Percentiles rank a stretch among this genome's conserved stretches.
phyloP scores from a whole-genome alignment of 1,139 yeast genomes.

The Geotrichum restrictum region DNA sequence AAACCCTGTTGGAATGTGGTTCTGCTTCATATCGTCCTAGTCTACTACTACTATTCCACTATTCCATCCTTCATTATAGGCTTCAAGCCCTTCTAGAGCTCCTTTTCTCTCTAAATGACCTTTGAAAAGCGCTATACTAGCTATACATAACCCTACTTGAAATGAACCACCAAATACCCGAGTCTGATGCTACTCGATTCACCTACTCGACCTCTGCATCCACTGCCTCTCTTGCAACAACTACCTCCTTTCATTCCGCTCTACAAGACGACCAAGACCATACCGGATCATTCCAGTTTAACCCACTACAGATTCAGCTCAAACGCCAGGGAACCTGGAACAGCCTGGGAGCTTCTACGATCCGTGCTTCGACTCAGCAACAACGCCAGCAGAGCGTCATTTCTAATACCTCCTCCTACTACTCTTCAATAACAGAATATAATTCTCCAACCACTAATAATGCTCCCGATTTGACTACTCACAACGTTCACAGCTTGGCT shows the following conservation, averaged over 20 bases:
- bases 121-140: no score
- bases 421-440: no score
- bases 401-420: conserved; percentile 1
- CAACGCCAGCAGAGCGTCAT: conserved; percentile 3
- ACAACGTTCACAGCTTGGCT: not conserved
- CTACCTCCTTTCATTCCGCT: conserved; percentile 7
- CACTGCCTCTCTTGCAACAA: not conserved
- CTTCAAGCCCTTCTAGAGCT: no score
- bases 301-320: not conserved
- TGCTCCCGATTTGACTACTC: no score
- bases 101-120: no score
- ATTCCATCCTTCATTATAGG: no score
- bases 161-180: not conserved
- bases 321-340: conserved; percentile 3
- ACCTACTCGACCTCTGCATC: not conserved
- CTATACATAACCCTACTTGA: no score
- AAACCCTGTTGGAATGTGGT: no score
- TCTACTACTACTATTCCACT: no score
- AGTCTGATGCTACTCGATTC: not conserved
- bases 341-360: conserved; percentile 6
- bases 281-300: not conserved
- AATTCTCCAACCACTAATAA: no score
- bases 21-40: no score
- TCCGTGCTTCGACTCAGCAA: not conserved
- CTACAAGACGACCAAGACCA: not conserved